These are phyloP conservation scores for Pseudonitzschia pungens DNA, from an alignment of 108 stramenopile species.

Conservation along the genomic window DNA sequence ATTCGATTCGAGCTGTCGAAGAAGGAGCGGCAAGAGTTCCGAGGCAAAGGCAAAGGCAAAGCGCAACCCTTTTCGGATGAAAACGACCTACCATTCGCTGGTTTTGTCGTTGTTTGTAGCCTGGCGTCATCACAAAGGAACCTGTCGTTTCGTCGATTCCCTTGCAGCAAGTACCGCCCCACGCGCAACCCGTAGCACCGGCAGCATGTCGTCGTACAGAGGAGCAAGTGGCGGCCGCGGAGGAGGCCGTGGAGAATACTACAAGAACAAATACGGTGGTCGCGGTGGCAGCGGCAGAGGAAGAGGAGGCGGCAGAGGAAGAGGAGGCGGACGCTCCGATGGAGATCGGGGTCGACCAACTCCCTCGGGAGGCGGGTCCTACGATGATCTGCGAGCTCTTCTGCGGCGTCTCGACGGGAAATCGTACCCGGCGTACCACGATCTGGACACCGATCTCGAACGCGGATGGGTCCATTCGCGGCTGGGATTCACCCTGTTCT, in stretches of 20 bases:
- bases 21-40: no score
- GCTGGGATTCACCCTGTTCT: constrained; percentile 60
- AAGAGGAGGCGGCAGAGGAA: not conserved
- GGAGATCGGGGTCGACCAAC: constrained; percentile 1
- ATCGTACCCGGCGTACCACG: constrained; percentile 89
- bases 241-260: constrained; percentile 17
- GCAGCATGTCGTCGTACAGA: constrained; percentile 13
- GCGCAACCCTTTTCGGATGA: not conserved
- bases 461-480: constrained; percentile 56
- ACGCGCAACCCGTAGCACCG: not conserved
- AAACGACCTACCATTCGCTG: not conserved
- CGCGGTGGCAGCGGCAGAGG: constrained; percentile 3
- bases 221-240: not conserved
- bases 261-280: constrained; percentile 21
- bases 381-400: constrained; percentile 56
- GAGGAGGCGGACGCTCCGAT: not conserved
- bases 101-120: not conserved
- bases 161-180: not conserved
- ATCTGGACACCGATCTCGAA: constrained; percentile 67
- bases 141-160: not conserved
- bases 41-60: not conserved
- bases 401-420: constrained; percentile 78
- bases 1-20: no score
- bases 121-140: not conserved
- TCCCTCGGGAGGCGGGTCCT: constrained; percentile 54